phyloP scores from a whole-genome alignment of 495 filamentous ascomycete genomes.

The Aspergillus panamensis region DNA sequence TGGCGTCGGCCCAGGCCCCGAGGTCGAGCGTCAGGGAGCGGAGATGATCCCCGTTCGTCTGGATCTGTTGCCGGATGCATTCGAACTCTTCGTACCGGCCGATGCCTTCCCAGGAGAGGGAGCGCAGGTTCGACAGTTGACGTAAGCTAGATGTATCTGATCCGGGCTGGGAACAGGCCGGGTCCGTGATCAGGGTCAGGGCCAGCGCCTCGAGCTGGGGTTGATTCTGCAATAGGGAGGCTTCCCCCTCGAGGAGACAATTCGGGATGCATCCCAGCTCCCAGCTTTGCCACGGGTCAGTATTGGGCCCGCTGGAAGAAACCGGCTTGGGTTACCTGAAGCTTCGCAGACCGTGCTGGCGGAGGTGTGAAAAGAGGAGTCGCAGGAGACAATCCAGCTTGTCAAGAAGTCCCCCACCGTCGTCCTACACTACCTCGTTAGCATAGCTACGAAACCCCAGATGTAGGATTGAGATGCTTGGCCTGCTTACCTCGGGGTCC shows the following conservation, averaged over 20 bases:
- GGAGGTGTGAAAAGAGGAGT: background rate
- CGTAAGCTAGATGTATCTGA: background rate
- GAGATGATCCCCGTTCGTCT: background rate
- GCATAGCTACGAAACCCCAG: background rate
- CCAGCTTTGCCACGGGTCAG: background rate
- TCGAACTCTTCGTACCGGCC: background rate
- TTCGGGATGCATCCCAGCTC: background rate
- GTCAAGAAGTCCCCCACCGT: background rate
- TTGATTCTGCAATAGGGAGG: background rate
- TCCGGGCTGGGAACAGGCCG: background rate
- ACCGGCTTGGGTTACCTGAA: background rate
- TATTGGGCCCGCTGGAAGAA: background rate
- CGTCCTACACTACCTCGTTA: background rate
- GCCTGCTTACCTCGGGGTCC: too few relatives aligned
- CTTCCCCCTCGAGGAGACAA: background rate
- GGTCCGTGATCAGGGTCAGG: background rate
- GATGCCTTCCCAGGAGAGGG: background rate
- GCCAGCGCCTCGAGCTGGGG: background rate
- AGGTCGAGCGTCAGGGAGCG: background rate
- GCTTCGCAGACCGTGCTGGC: background rate
- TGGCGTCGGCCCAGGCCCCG: background rate
- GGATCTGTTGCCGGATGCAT: background rate
- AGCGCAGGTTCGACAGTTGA: background rate
- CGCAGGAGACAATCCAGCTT: background rate
- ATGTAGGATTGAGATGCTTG: background rate